Evolutionary conservation across 23 red algal genomes (phyloP).

Genomic region (Gracilaria domingensis): DNA sequence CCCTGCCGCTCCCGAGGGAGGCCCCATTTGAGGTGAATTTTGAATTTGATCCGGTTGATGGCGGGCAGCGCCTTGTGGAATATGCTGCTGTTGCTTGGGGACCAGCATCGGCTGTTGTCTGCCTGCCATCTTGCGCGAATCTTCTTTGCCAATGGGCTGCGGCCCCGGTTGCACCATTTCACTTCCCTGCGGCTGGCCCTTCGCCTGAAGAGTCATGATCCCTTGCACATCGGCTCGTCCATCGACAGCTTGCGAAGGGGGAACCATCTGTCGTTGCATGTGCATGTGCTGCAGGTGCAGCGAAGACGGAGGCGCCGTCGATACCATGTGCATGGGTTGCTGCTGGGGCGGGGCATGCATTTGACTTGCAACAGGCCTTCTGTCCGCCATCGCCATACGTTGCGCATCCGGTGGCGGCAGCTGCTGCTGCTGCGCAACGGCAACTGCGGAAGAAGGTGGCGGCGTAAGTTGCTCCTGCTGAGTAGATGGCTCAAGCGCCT

Average conservation of each 20-base stretch:
- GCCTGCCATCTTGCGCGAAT: neutral
- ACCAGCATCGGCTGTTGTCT: neutral
- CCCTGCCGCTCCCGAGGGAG: neutral
- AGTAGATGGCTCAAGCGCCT: neutral
- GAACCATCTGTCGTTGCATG: conserved; percentile 23
- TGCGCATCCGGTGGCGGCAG: neutral
- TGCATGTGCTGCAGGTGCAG: conserved; percentile 20
- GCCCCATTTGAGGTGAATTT: conserved; percentile 36
- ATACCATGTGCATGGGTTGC: conserved; percentile 38
- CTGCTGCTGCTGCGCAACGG: neutral
- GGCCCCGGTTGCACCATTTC: neutral
- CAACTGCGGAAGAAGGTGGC: neutral
- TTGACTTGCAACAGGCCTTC: neutral
- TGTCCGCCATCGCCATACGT: conserved; percentile 5
- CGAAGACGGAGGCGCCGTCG: neutral
- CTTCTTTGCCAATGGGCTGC: conserved; percentile 19
- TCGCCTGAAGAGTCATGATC: neutral
- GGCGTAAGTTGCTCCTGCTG: conserved; percentile 8
- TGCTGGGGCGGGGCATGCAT: neutral
- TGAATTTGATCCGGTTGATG: conserved; percentile 21
- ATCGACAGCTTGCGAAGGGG: neutral
- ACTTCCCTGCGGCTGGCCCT: neutral
- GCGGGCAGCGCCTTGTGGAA: neutral
- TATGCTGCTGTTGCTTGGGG: conserved; percentile 10
- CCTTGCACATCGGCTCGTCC: neutral